phyloP scores from a whole-genome alignment of 78 protist species.

The Planoprotostelium fungivorum region DNA sequence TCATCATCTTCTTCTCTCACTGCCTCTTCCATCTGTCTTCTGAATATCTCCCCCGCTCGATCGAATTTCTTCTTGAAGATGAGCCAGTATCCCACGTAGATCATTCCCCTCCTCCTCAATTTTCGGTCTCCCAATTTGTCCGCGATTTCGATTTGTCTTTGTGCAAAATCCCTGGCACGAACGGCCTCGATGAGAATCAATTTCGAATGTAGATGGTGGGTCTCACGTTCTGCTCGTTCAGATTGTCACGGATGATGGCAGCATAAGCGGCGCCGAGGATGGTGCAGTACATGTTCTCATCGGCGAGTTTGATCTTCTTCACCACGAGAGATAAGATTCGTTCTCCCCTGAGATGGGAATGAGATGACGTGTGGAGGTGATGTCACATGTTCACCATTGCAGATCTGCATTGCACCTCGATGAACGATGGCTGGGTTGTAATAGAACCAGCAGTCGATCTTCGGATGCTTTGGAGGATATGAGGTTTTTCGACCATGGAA shows the following conservation, averaged over 20 bases:
- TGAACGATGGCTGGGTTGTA: no score
- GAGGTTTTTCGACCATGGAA: no score
- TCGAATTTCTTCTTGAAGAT: not conserved
- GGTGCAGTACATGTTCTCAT: not conserved
- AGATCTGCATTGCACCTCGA: not conserved
- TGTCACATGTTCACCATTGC: not conserved
- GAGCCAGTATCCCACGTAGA: not conserved
- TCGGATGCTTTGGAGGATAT: no score
- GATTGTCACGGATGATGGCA: not conserved
- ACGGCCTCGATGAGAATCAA: not conserved
- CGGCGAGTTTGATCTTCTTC: not conserved
- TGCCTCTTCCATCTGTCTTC: not conserved
- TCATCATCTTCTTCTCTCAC: not conserved
- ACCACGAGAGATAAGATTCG: not conserved
- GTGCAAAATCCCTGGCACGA: not conserved
- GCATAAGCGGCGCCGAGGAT: not conserved
- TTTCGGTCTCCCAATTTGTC: not conserved
- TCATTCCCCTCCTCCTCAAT: not conserved
- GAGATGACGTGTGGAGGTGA: not conserved
- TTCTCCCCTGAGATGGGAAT: not conserved
- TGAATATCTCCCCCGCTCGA: not conserved
- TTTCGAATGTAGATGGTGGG: not conserved
- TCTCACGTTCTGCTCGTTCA: not conserved
- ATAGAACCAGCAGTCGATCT: no score
- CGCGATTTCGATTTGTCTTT: not conserved